A percentile compares a stretch with the other conserved stretches of the same genome.
Conservation (phyloP, 2,329 filamentous ascomycete genomes). For the Botrytis hyacinthi region DNA sequence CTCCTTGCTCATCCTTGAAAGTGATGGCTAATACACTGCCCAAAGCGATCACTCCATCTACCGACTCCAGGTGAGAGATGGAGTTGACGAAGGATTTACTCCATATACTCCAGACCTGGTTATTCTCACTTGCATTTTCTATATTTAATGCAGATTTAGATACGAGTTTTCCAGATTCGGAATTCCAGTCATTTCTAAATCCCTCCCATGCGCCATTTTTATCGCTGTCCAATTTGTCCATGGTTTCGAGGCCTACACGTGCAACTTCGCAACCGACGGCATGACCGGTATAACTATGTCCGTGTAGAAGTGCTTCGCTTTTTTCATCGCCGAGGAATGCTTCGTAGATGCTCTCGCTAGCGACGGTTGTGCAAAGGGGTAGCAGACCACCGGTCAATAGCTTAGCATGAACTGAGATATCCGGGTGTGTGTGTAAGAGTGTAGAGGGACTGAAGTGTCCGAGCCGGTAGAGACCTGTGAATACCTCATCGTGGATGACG, state of each 20-base stretch:
- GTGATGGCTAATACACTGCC: conserved; percentile 72
- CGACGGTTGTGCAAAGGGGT: conserved; percentile 73
- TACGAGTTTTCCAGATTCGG: background rate
- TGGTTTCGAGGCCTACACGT: conserved; percentile 59
- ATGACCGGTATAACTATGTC: conserved; percentile 85
- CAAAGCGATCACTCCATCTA: conserved; percentile 68
- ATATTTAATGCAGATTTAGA: background rate
- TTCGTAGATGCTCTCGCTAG: conserved; percentile 70
- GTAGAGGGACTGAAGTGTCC: conserved; percentile 69
- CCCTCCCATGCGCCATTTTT: conserved; percentile 56
- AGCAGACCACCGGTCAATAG: conserved; percentile 77
- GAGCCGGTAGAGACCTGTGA: conserved; percentile 80
- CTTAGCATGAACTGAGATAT: conserved; percentile 81
- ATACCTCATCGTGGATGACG: conserved; percentile 82
- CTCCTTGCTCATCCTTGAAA: conserved; percentile 44
- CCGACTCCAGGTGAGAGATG: conserved; percentile 54
- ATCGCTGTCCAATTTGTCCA: conserved; percentile 56
- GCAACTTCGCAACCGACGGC: conserved; percentile 78
- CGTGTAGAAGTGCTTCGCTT: conserved; percentile 75
- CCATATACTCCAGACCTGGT: conserved; percentile 68
- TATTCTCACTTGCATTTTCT: background rate
- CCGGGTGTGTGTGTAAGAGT: conserved; percentile 65
- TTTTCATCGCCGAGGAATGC: conserved; percentile 72
- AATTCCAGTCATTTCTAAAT: conserved; percentile 51
- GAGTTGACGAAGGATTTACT: conserved; percentile 55